These are phyloP conservation scores for Musa acuminata DNA, from an alignment of 176 grass and related monocot genomes.

Conservation along the genomic window DNA sequence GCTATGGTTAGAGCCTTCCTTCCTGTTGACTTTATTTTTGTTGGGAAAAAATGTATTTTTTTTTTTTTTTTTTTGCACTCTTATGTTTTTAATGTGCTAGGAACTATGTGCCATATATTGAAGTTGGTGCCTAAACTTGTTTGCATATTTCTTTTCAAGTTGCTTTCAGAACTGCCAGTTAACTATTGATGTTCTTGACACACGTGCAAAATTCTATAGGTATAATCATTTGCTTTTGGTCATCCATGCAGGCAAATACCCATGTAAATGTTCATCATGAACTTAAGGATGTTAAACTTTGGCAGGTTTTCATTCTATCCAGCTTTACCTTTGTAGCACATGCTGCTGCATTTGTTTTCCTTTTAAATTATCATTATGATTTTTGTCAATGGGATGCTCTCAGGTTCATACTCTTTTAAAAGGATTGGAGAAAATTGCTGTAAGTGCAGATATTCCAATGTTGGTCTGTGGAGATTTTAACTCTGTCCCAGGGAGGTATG, in stretches of 20 bases:
- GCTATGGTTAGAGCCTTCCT: not conserved
- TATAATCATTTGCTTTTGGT: slow-evolving; percentile 8
- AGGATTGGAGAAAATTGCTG: slow-evolving; percentile 98
- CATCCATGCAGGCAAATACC: slow-evolving; percentile 81
- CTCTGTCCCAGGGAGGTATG: slow-evolving; percentile 71
- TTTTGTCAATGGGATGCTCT: slow-evolving; percentile 7
- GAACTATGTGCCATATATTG: not conserved
- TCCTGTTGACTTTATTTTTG: not conserved
- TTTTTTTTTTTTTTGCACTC: not conserved
- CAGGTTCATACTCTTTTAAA: slow-evolving; percentile 99
- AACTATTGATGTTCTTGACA: not conserved
- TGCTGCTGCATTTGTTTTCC: slow-evolving; percentile 11
- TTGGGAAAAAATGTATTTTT: not conserved
- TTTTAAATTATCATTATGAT: slow-evolving; percentile 6
- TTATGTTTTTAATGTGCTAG: not conserved
- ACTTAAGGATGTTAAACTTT: slow-evolving; percentile 94
- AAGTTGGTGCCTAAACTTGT: not conserved
- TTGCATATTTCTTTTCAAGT: not conserved
- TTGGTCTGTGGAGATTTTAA: slow-evolving; percentile 99
- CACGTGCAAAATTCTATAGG: slow-evolving; percentile 8
- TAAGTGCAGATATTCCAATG: slow-evolving; percentile 99
- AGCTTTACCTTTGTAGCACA: not conserved
- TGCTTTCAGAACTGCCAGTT: too few species aligned
- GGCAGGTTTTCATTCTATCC: slow-evolving; percentile 61
- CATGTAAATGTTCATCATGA: slow-evolving; percentile 96